These are phyloP conservation scores for Gyromitra esculenta DNA, from an alignment of 2,329 filamentous ascomycete species.

Conservation along the genomic window DNA sequence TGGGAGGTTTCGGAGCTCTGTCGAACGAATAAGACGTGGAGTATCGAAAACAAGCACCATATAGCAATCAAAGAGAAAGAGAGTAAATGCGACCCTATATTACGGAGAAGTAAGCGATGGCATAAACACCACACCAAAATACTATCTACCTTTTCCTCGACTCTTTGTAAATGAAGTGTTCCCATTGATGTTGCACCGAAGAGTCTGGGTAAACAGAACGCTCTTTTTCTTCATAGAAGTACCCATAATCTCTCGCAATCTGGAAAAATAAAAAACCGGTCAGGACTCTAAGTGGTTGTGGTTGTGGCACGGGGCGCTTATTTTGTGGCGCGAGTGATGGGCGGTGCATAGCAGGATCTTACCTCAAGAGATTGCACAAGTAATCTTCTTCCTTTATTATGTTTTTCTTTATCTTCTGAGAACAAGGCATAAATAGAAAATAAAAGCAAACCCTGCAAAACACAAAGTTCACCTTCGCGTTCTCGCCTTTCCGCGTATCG, in stretches of 20 bases:
- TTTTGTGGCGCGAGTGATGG: slow-evolving; percentile 35
- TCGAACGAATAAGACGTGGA: slow-evolving; percentile 56
- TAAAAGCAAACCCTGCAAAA: slow-evolving; percentile 56
- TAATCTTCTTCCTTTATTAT: slow-evolving; percentile 56
- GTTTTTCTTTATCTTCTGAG: slow-evolving; percentile 55
- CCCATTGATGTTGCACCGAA: slow-evolving; percentile 56
- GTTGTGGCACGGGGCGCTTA: background rate
- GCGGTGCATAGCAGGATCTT: slow-evolving; percentile 25
- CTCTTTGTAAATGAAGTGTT: slow-evolving; percentile 57
- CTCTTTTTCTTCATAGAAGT: slow-evolving; percentile 54
- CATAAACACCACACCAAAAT: background rate
- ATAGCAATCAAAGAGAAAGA: slow-evolving; percentile 57
- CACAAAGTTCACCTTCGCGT: slow-evolving; percentile 54
- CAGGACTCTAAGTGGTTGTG: background rate
- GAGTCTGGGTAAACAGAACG: slow-evolving; percentile 35
- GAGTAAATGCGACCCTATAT: slow-evolving; percentile 55
- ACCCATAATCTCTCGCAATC: slow-evolving; percentile 57
- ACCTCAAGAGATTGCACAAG: slow-evolving; percentile 57
- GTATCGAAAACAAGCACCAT: slow-evolving; percentile 57
- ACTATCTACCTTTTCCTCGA: slow-evolving; percentile 56
- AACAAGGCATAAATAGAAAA: slow-evolving; percentile 57
- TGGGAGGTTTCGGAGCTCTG: slow-evolving; percentile 56
- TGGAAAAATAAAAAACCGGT: slow-evolving; percentile 24
- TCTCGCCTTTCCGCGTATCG: slow-evolving; percentile 48
- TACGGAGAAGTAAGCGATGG: slow-evolving; percentile 14